Evolutionary conservation across 108 stramenopile genomes (phyloP).

Genomic region (Discostella stelligeroides): DNA sequence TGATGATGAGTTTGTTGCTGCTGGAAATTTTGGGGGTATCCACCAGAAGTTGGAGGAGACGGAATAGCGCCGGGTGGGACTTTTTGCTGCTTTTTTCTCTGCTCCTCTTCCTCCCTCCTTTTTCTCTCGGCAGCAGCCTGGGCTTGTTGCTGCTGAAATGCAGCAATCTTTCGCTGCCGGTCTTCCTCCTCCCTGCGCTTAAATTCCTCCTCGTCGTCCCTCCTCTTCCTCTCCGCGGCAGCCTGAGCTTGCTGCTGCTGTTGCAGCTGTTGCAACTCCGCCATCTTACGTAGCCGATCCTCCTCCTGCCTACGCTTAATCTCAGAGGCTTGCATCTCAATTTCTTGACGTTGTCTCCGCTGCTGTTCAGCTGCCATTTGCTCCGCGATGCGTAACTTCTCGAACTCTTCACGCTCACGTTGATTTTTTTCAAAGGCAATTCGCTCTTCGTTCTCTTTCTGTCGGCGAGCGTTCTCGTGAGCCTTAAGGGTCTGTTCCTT

Average conservation of each 20-base stretch:
- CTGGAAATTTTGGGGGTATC: conserved; percentile 20
- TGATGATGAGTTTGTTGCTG: conserved; percentile 39
- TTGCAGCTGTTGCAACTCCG: conserved; percentile 35
- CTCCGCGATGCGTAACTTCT: conserved; percentile 18
- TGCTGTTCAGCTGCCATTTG: conserved; percentile 41
- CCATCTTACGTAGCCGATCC: conserved; percentile 34
- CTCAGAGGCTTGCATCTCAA: conserved; percentile 65
- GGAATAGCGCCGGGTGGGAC: background rate
- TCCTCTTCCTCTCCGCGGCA: conserved; percentile 35
- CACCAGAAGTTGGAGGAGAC: conserved; percentile 26
- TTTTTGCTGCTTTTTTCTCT: conserved; percentile 46
- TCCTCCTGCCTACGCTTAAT: conserved; percentile 53
- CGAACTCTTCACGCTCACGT: conserved; percentile 38
- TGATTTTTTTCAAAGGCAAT: conserved; percentile 50
- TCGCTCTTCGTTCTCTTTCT: conserved; percentile 31
- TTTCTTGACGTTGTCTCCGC: conserved; percentile 47
- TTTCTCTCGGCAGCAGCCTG: conserved; percentile 33
- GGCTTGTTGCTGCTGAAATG: conserved; percentile 27
- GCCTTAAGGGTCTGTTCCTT: conserved; percentile 22
- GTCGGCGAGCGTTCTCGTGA: conserved; percentile 19
- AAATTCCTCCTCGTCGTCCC: conserved; percentile 9
- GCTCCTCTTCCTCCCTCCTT: conserved; percentile 37
- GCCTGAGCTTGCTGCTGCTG: conserved; percentile 21
- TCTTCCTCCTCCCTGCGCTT: conserved; percentile 48
- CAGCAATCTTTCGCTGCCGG: conserved; percentile 21